phyloP scores from a whole-genome alignment of 208 protist species.

The Acanthamoeba triangularis region DNA sequence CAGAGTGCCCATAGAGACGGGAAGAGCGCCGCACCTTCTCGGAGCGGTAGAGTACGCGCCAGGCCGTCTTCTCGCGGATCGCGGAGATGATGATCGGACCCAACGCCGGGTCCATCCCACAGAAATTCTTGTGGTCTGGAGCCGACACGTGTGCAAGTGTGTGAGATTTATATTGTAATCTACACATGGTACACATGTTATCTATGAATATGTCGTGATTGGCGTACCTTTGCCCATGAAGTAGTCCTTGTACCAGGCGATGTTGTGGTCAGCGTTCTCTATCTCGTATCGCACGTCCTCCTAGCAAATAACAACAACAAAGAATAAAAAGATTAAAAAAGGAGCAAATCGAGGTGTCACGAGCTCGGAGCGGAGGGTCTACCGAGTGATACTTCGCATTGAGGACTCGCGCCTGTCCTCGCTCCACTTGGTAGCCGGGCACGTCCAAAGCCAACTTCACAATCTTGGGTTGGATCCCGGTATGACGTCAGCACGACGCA shows the following conservation, averaged over 20 bases:
- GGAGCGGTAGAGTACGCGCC: slow-evolving; percentile 28
- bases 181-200: no score
- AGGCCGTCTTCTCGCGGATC: neutral
- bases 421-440: slow-evolving; percentile 13
- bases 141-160: neutral
- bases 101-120: slow-evolving; percentile 25
- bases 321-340: neutral
- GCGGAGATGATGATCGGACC: slow-evolving; percentile 46
- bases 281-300: slow-evolving; percentile 40
- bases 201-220: no score
- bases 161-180: neutral
- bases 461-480: neutral
- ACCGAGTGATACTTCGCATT: slow-evolving; percentile 46
- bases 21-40: neutral
- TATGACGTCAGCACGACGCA: neutral
- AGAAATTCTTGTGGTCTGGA: slow-evolving; percentile 39
- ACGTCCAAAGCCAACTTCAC: neutral
- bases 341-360: neutral
- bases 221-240: slow-evolving; percentile 24
- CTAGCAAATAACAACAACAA: neutral
- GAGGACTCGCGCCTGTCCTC: neutral
- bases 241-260: slow-evolving; percentile 47
- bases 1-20: no score
- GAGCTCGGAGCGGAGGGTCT: neutral
- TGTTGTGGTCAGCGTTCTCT: slow-evolving; percentile 50